Conservation (phyloP, 306 rosid genomes). For the Alnus glutinosa region DNA sequence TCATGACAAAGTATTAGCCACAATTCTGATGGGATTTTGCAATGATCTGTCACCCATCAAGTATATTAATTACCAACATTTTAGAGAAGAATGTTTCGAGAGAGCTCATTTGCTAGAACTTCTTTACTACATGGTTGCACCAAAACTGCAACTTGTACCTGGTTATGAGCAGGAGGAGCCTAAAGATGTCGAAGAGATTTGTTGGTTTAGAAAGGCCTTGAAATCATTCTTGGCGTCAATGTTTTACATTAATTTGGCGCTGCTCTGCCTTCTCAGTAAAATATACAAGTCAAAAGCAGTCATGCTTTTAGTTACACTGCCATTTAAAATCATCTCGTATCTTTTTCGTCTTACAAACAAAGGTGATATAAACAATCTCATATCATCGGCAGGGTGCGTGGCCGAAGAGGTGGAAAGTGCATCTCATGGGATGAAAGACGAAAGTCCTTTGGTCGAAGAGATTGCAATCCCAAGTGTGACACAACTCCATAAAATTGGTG, state of each 20-base stretch:
- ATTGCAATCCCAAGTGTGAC: conserved; percentile 16
- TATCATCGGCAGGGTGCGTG: not conserved
- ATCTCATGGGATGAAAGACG: not conserved
- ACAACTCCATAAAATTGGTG: conserved; percentile 5
- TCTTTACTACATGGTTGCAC: conserved; percentile 1
- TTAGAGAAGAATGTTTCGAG: not conserved
- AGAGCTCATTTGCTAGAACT: conserved; percentile 25
- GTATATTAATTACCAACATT: not conserved
- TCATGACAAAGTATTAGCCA: not conserved
- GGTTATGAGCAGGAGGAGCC: not conserved
- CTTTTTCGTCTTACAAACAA: not conserved
- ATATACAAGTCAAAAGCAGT: not conserved
- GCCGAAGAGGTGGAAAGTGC: not conserved
- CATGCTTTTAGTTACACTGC: not conserved
- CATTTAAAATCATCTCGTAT: not conserved
- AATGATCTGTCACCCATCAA: conserved; percentile 5
- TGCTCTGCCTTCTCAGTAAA: not conserved
- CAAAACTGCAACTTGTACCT: not conserved
- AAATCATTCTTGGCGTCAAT: not conserved
- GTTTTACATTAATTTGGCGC: not conserved
- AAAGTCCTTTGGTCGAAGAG: not conserved
- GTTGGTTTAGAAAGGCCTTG: not conserved
- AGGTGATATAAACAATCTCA: not conserved
- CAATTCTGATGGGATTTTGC: conserved; percentile 8
- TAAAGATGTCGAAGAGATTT: not conserved